Percentiles rank a stretch among this genome's conserved stretches.
Conservation (phyloP, 1,139 yeast genomes). For the Kodamaea anthophila region DNA sequence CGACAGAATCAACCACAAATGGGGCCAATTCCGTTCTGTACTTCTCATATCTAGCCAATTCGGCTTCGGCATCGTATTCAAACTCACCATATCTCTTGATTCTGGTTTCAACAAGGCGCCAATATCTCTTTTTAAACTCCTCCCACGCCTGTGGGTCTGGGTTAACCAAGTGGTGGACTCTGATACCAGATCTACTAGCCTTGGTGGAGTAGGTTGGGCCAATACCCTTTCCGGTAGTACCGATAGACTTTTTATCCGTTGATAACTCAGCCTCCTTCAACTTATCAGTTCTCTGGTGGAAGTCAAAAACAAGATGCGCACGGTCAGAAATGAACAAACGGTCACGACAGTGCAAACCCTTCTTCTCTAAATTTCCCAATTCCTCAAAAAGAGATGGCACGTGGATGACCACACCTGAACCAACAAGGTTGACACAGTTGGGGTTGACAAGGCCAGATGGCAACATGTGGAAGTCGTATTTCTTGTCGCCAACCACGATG, state of each 20-base stretch:
- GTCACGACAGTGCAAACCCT: conserved; percentile 74
- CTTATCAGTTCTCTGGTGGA: conserved; percentile 95
- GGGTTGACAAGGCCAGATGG: conserved; percentile 96
- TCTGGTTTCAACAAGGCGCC: conserved; percentile 74
- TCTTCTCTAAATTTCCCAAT: conserved; percentile 69
- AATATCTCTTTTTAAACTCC: conserved; percentile 75
- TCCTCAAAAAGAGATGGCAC: conserved; percentile 90
- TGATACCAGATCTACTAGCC: conserved; percentile 92
- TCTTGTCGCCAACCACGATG: conserved; percentile 79
- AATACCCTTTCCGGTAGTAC: conserved; percentile 98
- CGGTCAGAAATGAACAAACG: conserved; percentile 86
- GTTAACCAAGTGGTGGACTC: conserved; percentile 92
- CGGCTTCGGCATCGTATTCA: conserved; percentile 79
- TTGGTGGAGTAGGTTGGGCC: conserved; percentile 98
- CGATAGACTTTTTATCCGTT: conserved; percentile 79
- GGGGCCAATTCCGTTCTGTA: conserved; percentile 76
- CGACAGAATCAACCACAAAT: conserved; percentile 88
- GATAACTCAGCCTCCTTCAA: conserved; percentile 90
- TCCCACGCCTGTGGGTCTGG: conserved; percentile 91
- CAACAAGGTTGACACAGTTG: conserved; percentile 81
- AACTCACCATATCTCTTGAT: conserved; percentile 88
- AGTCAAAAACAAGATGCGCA: conserved; percentile 94
- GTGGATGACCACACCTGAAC: conserved; percentile 96
- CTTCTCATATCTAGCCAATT: conserved; percentile 68
- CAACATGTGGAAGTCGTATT: conserved; percentile 97